Conservation (phyloP, 2,329 filamentous ascomycete species). For the Ceratocystis papillata region DNA sequence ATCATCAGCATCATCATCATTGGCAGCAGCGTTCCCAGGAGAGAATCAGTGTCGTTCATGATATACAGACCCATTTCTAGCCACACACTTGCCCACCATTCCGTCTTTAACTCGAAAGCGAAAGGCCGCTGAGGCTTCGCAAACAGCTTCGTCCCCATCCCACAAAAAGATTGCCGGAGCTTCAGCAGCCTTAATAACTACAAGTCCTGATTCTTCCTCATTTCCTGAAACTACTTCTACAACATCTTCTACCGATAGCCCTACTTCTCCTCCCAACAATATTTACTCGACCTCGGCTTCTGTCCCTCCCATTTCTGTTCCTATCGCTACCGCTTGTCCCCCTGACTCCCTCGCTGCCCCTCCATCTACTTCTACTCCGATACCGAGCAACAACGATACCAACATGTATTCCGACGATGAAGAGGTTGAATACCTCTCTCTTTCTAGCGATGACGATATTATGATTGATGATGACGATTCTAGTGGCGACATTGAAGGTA, state of each 20-base stretch:
- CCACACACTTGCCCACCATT: slow-evolving; percentile 37
- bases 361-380: slow-evolving; percentile 15
- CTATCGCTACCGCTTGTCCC: slow-evolving; percentile 23
- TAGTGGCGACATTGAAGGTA: slow-evolving; percentile 18
- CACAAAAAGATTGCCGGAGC: slow-evolving; percentile 41
- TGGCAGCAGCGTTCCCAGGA: not conserved
- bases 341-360: slow-evolving; percentile 49
- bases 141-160: slow-evolving; percentile 36
- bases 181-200: slow-evolving; percentile 39
- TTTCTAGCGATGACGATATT: slow-evolving; percentile 59
- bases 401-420: slow-evolving; percentile 92
- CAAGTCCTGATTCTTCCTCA: slow-evolving; percentile 40
- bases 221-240: slow-evolving; percentile 42
- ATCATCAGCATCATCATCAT: slow-evolving; percentile 8
- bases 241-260: slow-evolving; percentile 9
- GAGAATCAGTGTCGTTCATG: not conserved
- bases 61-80: slow-evolving; percentile 1
- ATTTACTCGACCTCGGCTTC: not conserved
- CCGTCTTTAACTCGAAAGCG: slow-evolving; percentile 49
- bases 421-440: slow-evolving; percentile 59
- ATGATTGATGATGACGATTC: slow-evolving; percentile 44
- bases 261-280: not conserved
- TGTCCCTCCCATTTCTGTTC: not conserved
- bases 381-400: slow-evolving; percentile 37
- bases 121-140: slow-evolving; percentile 53